Evolutionary conservation across 805 yeast species (phyloP), one percentile per base, ranked within the genome.

Genomic region (Pichia manshurica): DNA sequence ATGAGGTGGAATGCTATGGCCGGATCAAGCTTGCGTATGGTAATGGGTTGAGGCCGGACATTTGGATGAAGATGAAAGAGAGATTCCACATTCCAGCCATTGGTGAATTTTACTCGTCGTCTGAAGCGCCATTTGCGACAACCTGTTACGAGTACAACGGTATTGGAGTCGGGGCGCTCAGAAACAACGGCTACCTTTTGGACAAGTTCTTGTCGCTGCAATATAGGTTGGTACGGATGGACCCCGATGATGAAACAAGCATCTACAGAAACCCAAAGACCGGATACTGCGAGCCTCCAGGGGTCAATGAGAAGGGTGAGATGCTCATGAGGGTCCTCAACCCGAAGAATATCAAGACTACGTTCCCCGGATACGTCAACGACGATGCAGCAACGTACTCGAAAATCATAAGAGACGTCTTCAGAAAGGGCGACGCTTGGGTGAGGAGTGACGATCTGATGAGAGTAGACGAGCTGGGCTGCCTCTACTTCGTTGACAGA

Each of bases 101-200:
- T 50, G 96, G 95, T 15, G 98, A 90, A 63, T 90, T 91, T 60
- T 90, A 90, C 65, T 96, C 96, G 1, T 84, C 96, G 2, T 88
- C 96, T 0, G 98, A 90, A 62, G 81, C 91, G 3, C 97, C 97
- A 17, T 77, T 87, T 56, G 96, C 95, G 1, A 77, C 90, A 16
- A 88, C 95, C 2, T 82, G 81, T 59, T 76, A 78, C 59, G 97
- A 91, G 66, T 76, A 42, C 4, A 46, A 56, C 38, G 66, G 66
- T 10, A 53, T 71, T 60, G 97, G 95, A 5, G 73, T 88, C 42
- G 97, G 97, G 12, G 93, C 96, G 0, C 84, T 95, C 60, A 78
- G 95, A 56, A 83, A 79, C 60, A 35, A 75, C 82, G 56, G 97
- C 88, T 41, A 88, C 93, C 1, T 87, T 82, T 66, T 79, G 83